Evolutionary conservation across 371 early-diverging fungal species (phyloP).

Genomic region (Mycotypha africana): DNA sequence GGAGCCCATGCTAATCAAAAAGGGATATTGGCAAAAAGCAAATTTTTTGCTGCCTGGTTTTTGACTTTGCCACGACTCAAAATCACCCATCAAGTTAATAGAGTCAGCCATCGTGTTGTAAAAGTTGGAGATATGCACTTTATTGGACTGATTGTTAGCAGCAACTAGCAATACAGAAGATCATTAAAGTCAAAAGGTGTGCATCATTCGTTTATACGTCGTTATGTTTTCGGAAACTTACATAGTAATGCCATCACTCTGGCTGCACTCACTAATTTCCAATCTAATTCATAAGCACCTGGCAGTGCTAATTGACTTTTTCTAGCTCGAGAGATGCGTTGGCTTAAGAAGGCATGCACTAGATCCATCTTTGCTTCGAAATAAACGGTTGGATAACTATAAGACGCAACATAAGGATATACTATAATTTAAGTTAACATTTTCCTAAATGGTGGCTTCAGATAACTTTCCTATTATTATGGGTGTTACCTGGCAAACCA

Average conservation of each 20-base stretch:
- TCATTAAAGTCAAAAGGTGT: neutral
- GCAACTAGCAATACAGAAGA: slow-evolving; percentile 42
- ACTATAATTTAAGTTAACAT: slow-evolving; percentile 8
- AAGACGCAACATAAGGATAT: too few species aligned
- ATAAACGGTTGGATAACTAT: slow-evolving; percentile 51
- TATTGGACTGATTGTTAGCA: slow-evolving; percentile 54
- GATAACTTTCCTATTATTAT: too few species aligned
- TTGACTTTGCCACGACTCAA: slow-evolving; percentile 77
- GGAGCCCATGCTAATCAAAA: slow-evolving; percentile 77
- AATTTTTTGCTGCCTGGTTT: slow-evolving; percentile 76
- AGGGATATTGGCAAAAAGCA: slow-evolving; percentile 88
- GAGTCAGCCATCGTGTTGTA: slow-evolving; percentile 85
- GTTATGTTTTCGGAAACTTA: slow-evolving; percentile 39
- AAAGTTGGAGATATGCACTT: slow-evolving; percentile 68
- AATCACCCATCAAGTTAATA: slow-evolving; percentile 78
- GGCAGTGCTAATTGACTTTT: slow-evolving; percentile 30
- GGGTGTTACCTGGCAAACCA: slow-evolving; percentile 66
- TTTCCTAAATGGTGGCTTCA: neutral
- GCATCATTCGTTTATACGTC: neutral
- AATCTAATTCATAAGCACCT: slow-evolving; percentile 68
- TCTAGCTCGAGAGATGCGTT: slow-evolving; percentile 63
- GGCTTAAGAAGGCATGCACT: slow-evolving; percentile 76
- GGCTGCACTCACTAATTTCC: slow-evolving; percentile 82
- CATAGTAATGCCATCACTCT: slow-evolving; percentile 84
- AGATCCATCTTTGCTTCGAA: slow-evolving; percentile 74